Percentiles rank a stretch among this genome's conserved stretches.
Evolutionary conservation across 139 green algal genomes (phyloP).

Genomic region (Chlorella sorokiniana): DNA sequence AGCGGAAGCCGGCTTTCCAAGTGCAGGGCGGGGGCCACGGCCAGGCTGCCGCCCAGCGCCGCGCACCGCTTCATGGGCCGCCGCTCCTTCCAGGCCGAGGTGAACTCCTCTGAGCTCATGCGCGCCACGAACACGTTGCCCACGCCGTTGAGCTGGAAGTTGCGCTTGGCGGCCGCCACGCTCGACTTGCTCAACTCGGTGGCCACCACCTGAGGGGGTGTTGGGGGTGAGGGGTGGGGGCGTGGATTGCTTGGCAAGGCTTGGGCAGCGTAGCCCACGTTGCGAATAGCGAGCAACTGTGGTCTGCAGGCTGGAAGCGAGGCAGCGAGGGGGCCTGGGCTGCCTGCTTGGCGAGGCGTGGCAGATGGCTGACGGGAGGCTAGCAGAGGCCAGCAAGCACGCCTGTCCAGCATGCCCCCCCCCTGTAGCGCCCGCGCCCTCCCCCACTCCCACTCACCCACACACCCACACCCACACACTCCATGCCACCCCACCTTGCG

Average conservation of each 20-base stretch:
- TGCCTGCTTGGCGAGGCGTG: too few species aligned
- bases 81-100: conserved; percentile 62
- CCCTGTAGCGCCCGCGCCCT: too few species aligned
- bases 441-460: too few species aligned
- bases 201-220: conserved; percentile 67
- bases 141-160: conserved; percentile 60
- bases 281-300: neutral
- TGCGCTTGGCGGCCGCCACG: conserved; percentile 75
- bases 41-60: neutral
- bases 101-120: conserved; percentile 87
- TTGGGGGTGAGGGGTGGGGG: neutral
- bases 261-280: neutral
- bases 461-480: too few species aligned
- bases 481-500: too few species aligned
- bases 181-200: conserved; percentile 89
- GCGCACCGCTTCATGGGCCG: conserved; percentile 45
- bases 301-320: too few species aligned
- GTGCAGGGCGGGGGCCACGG: neutral
- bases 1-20: neutral
- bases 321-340: too few species aligned
- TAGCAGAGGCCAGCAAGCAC: too few species aligned
- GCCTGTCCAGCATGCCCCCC: too few species aligned
- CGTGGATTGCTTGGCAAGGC: too few species aligned
- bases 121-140: conserved; percentile 70
- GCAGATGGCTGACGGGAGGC: too few species aligned